Conservation (phyloP, 352 stramenopile genomes). For the Globisporangium uncinulatum region DNA sequence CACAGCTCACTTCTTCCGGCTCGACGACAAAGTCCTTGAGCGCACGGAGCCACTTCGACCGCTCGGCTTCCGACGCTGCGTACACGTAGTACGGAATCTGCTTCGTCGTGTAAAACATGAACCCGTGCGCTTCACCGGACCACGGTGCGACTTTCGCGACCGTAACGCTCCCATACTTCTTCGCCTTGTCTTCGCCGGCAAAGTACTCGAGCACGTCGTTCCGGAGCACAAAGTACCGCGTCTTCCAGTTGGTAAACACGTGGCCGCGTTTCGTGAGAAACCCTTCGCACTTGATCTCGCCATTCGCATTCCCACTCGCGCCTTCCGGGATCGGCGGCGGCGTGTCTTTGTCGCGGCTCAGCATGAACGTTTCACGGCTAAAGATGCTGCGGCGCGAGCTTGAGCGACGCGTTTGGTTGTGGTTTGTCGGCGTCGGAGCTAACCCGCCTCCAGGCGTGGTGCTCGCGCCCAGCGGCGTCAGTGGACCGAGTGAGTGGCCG, state of each 20-base stretch:
- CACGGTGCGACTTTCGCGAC: slow-evolving; percentile 84
- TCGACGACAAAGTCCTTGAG: slow-evolving; percentile 84
- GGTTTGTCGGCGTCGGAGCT: slow-evolving; percentile 9
- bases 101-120: slow-evolving; percentile 90
- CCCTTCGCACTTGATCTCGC: slow-evolving; percentile 73
- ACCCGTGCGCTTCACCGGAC: slow-evolving; percentile 80
- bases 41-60: slow-evolving; percentile 73
- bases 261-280: slow-evolving; percentile 86
- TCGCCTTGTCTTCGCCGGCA: slow-evolving; percentile 75
- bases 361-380: slow-evolving; percentile 66
- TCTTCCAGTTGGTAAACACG: slow-evolving; percentile 90
- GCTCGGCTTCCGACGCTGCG: slow-evolving; percentile 70
- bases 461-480: slow-evolving; percentile 18
- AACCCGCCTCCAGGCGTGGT: not conserved
- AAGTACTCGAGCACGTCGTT: slow-evolving; percentile 85
- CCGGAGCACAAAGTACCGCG: slow-evolving; percentile 82
- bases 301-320: too few species aligned
- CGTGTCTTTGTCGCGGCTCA: slow-evolving; percentile 70
- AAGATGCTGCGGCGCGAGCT: slow-evolving; percentile 72
- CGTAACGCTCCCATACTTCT: slow-evolving; percentile 81
- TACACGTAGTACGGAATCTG: slow-evolving; percentile 89
- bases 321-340: slow-evolving; percentile 51
- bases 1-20: slow-evolving; percentile 78
- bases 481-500: slow-evolving; percentile 66
- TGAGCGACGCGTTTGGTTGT: slow-evolving; percentile 30